phyloP scores from a whole-genome alignment of 2,329 filamentous ascomycete species.

The Trichoderma pleuroti region DNA sequence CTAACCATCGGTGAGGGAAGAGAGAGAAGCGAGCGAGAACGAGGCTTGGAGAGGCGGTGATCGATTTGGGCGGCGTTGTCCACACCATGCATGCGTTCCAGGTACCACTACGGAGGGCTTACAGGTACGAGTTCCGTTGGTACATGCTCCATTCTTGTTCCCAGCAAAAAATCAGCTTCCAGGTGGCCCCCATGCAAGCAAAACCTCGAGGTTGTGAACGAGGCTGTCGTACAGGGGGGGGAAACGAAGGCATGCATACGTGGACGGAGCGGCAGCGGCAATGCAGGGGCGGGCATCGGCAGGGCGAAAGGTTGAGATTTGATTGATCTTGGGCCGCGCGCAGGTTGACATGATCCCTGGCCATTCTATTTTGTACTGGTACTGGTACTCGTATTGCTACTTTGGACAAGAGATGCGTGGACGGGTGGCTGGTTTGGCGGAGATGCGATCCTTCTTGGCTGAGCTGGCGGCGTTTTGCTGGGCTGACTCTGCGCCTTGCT shows the following conservation, averaged over 20 bases:
- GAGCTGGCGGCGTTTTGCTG: conserved; percentile 1
- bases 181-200: not conserved
- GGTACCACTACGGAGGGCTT: not conserved
- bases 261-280: not conserved
- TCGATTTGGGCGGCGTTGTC: not conserved
- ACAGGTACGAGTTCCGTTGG: not conserved
- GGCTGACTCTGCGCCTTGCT: not conserved
- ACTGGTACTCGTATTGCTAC: not conserved
- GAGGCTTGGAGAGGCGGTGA: not conserved
- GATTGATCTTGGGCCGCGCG: not conserved
- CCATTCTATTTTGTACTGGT: not conserved
- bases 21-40: not conserved
- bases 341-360: not conserved
- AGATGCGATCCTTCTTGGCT: conserved; percentile 3
- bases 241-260: not conserved
- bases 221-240: not conserved
- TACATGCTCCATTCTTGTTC: not conserved
- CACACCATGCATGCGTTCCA: not conserved
- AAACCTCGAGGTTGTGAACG: not conserved
- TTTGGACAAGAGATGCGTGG: not conserved
- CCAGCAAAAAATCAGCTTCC: not conserved
- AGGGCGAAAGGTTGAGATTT: not conserved
- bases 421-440: not conserved
- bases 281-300: conserved; percentile 2
- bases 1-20: conserved; percentile 4